Evolutionary conservation across 1,139 yeast species (phyloP).

Genomic region (Sugiyamaella xylanicola): DNA sequence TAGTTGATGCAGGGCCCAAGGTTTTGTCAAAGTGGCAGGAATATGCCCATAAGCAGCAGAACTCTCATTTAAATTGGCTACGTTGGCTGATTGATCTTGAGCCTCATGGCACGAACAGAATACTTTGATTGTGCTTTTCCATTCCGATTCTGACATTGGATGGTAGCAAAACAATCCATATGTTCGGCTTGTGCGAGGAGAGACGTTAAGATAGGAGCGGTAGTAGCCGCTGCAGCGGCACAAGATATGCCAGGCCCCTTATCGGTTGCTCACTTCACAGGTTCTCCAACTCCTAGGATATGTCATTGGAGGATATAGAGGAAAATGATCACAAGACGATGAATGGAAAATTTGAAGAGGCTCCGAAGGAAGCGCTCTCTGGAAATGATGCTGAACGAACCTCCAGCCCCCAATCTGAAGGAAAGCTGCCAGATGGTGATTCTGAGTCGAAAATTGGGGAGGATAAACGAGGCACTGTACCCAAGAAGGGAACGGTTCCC

Average conservation of each 20-base stretch:
- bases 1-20: conserved; percentile 22
- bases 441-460: too few species aligned
- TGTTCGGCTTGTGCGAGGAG: too few species aligned
- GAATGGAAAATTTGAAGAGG: not conserved
- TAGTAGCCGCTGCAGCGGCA: conserved; percentile 7
- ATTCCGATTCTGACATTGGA: conserved; percentile 2
- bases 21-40: conserved; percentile 22
- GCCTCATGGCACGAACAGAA: conserved; percentile 27
- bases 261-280: too few species aligned
- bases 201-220: too few species aligned
- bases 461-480: too few species aligned
- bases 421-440: too few species aligned
- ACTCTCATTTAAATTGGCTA: not conserved
- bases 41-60: not conserved
- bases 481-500: too few species aligned
- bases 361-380: too few species aligned
- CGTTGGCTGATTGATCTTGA: not conserved
- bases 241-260: not conserved
- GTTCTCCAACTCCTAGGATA: too few species aligned
- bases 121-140: conserved; percentile 12
- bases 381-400: too few species aligned
- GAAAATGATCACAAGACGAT: not conserved
- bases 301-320: not conserved
- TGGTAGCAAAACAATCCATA: too few species aligned
- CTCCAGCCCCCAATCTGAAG: too few species aligned